phyloP scores from a whole-genome alignment of 1,284 basidiomycete species.

The Cryptococcus maquisensis region DNA sequence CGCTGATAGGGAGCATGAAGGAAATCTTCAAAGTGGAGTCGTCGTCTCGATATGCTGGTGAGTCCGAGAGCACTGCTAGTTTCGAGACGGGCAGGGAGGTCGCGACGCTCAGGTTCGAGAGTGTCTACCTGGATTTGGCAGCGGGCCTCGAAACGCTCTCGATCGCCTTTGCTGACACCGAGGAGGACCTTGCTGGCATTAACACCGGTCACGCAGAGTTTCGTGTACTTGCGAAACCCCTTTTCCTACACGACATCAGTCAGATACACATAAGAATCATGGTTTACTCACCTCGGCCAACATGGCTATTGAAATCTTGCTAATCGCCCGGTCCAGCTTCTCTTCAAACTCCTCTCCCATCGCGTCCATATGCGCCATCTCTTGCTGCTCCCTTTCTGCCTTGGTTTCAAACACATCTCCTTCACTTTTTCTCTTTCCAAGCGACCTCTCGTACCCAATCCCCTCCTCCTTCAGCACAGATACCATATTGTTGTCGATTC shows the following conservation, averaged over 20 bases:
- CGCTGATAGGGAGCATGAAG: constrained; percentile 63
- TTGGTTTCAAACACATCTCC: neutral
- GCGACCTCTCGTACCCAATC: constrained; percentile 45
- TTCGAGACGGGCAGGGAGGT: too few species aligned
- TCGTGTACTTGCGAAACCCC: neutral
- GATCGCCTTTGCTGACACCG: too few species aligned
- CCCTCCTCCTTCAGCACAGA: constrained; percentile 56
- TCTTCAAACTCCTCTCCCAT: neutral
- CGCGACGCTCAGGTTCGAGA: too few species aligned
- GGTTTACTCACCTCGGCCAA: neutral
- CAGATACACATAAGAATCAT: neutral
- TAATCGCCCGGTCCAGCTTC: neutral
- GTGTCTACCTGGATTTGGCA: too few species aligned
- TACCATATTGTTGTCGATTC: constrained; percentile 46
- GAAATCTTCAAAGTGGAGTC: neutral
- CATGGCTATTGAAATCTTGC: neutral
- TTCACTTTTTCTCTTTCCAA: constrained; percentile 1
- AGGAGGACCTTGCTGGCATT: too few species aligned
- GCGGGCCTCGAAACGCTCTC: too few species aligned
- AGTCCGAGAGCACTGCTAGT: too few species aligned
- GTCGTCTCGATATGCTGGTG: neutral
- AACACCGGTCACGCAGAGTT: too few species aligned
- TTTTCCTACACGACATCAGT: neutral
- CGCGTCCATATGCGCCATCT: neutral
- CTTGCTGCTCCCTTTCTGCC: neutral